Evolutionary conservation across 1,284 basidiomycete species (phyloP), one percentile per base, ranked within the genome.

Genomic region (Cryptococcus jaspeensis): DNA sequence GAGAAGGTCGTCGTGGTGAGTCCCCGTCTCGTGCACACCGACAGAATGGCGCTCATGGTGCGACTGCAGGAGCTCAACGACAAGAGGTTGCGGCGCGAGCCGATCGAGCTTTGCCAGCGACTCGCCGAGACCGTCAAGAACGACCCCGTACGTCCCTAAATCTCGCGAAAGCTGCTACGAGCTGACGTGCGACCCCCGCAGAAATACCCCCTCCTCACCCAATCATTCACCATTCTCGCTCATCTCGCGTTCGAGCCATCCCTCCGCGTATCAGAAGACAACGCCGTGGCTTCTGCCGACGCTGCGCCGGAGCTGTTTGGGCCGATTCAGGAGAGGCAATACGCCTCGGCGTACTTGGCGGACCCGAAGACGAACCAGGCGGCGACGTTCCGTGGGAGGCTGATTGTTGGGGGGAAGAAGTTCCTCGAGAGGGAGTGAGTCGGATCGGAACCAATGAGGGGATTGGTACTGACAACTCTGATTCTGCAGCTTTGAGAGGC

Each of bases 1-100:
- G 89, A 92, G 76, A 84, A 85, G 55, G 86, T 90, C 35, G 81
- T 95, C 42, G 93, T 91, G 73, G 79, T 84, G 47, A 83, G 89
- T 7, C 81, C 8, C 23, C 2, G 3, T 9, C 20, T 41, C 25
- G 41, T 16, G 12, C 16, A 28, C 32, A n/a, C 13, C 18, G 5
- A 44, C 11, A 35, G 3, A 5, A 15, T 15, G 22, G 32, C 44
- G 22, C 35, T 44, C 40, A 20, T 25, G 18, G 12, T 2, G 16
- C 44, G 45, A 25, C 28, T 53, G 52, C 54, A 74, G 70, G 60
- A 67, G 38, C 63, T 76, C n/a, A 76, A 78, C 57, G 59, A 63
- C 47, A 58, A 58, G 49, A 60, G 75, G 50, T 54, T 74, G 54
- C 62, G 69, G 39, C 67, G 68, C 58, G 65, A 71, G 53, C 66